phyloP scores from a whole-genome alignment of 441 rosid species.

The Gossypium aridum region DNA sequence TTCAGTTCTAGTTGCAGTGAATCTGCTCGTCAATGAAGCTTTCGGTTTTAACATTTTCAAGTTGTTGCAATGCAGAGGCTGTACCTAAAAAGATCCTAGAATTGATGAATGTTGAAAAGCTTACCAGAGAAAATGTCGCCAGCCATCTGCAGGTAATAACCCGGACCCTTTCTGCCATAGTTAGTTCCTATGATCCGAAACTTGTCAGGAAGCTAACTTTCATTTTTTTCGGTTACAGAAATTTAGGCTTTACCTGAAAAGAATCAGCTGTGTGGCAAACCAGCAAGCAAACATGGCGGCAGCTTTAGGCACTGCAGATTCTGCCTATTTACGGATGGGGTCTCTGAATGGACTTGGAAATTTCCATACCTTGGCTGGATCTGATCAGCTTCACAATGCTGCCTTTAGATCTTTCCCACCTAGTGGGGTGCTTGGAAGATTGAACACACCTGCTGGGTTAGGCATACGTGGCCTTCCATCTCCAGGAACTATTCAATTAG shows the following conservation, averaged over 20 bases:
- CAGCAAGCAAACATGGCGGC: conserved; percentile 47
- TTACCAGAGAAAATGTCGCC: conserved; percentile 22
- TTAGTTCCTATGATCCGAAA: neutral
- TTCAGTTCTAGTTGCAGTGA: neutral
- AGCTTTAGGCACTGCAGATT: conserved; percentile 48
- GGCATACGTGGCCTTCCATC: conserved; percentile 53
- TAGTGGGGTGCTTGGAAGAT: conserved; percentile 49
- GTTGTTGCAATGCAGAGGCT: conserved; percentile 4
- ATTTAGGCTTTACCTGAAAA: conserved; percentile 82
- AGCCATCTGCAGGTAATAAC: conserved; percentile 54
- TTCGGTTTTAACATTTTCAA: neutral
- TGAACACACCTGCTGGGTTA: conserved; percentile 55
- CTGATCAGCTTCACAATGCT: conserved; percentile 43
- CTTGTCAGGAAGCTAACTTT: conserved; percentile 8
- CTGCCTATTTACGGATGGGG: conserved; percentile 45
- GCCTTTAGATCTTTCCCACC: conserved; percentile 47
- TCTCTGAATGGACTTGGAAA: conserved; percentile 60
- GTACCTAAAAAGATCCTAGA: conserved; percentile 8
- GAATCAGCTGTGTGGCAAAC: conserved; percentile 38
- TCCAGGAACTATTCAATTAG: conserved; percentile 37
- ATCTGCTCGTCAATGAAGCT: neutral
- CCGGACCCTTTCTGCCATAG: neutral
- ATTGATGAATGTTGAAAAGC: conserved; percentile 4
- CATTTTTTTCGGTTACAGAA: conserved; percentile 47
- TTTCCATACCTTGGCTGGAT: conserved; percentile 36